Base-by-base conservation (phyloP, 176 grass and related monocot genomes). In the Chloris gayana region DNA sequence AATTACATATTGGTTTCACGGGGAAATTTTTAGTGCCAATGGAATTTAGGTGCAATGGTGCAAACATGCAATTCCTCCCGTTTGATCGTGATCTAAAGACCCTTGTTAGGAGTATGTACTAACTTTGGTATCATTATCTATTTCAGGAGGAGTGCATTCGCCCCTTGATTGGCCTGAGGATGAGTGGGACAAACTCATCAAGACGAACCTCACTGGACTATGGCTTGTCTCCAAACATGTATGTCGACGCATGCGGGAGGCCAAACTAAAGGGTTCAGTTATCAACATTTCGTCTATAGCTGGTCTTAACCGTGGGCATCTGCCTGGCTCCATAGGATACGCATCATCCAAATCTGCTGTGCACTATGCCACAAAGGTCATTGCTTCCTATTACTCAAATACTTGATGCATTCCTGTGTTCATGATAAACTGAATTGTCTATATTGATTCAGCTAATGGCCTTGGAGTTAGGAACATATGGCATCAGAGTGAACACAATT, bases 161-260 rank as follows among this genome's bases (percentile, higher is more conserved):
- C 22, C 91, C 61, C 57, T 98, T 9, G 92, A 98, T 74, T 95
- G 92, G 92, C 81, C 92, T 46, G 86, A 89, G 30, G 90, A 89
- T 29, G 92, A 93, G 69, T 98, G 86, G 90, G 78, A 85, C 65
- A 83, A 53, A 37, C 19, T 93, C n/a, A 83, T 98, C 50, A 89
- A 88, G 81, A 98, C 90, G 47, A 98, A 98, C 73, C 88, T 98
- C n/a, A 95, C 85, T 2, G 92, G 95, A 78, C 46, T 87, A 27
- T 98, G 92, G 92, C 84, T 95, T 0, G 88, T 98, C 4, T 64
- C 88, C 22, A 98, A 98, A 70, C 92, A 93, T 88, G 88, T 98
- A 38, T 93, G 95, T 67, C 83, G 65, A 25, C 86, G 50, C 14
- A 98, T 98, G 88, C 72, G 33, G 7, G 81, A 88, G 68, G 87